Percentiles rank a stretch among this genome's conserved stretches.
phyloP scores from a whole-genome alignment of 768 basidiomycete genomes.

The Tricholoma terreum region DNA sequence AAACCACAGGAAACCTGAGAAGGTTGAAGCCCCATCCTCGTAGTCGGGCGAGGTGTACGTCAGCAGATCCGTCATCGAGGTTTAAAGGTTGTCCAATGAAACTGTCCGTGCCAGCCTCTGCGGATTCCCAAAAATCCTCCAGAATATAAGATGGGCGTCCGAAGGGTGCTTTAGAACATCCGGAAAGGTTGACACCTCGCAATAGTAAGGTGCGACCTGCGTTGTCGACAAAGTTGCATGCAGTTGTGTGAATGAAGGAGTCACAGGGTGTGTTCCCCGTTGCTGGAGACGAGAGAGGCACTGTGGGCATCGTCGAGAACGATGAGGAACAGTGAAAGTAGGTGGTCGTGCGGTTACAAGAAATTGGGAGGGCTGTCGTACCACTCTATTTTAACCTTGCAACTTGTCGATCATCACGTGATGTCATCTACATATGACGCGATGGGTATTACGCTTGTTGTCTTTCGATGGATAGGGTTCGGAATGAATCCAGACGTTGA shows the following conservation, averaged over 20 bases:
- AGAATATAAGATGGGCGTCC: conserved; percentile 64
- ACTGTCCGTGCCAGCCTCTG: conserved; percentile 62
- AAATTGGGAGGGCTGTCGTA: background rate
- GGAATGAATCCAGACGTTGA: too few relatives aligned
- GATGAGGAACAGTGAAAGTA: conserved; percentile 1
- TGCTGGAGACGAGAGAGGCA: conserved; percentile 56
- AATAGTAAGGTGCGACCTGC: conserved; percentile 75
- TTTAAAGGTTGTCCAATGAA: conserved; percentile 80
- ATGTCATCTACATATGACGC: background rate
- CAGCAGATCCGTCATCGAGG: conserved; percentile 80
- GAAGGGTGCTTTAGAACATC: conserved; percentile 81
- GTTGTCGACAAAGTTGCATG: conserved; percentile 70
- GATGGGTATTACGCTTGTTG: too few relatives aligned
- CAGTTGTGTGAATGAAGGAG: conserved; percentile 62
- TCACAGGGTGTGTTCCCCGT: conserved; percentile 47
- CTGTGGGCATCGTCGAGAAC: conserved; percentile 43
- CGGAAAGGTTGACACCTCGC: conserved; percentile 93
- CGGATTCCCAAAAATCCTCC: conserved; percentile 80
- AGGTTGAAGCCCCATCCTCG: conserved; percentile 93
- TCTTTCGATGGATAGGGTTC: too few relatives aligned
- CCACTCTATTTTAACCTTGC: background rate
- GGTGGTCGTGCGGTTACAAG: background rate
- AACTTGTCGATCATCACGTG: background rate
- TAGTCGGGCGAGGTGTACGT: conserved; percentile 83
- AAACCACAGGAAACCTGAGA: conserved; percentile 81